Base-by-base conservation (phyloP, 2,329 filamentous ascomycete genomes). In the Talaromyces sp. region DNA sequence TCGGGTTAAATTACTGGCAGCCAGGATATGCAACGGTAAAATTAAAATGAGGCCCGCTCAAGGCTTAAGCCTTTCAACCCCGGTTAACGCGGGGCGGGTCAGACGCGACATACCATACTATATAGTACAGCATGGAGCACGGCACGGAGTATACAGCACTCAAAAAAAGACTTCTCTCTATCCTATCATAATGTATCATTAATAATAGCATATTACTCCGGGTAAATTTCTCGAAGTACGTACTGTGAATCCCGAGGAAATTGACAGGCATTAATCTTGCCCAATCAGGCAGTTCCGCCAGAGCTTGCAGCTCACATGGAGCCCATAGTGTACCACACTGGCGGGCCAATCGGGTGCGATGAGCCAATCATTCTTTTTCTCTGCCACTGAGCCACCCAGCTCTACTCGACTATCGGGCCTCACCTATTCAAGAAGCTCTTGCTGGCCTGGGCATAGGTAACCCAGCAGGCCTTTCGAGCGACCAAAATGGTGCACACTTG, bases 231-330 rank as follows among this genome's bases (percentile, higher is more conserved):
- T n/a, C n/a, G n/a, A n/a, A n/a, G n/a, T n/a, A n/a, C n/a, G n/a
- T n/a, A n/a, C n/a, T n/a, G n/a, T n/a, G n/a, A n/a, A n/a, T n/a
- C n/a, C n/a, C 34, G 5, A 40, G 17, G 10, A 49, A 61, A 49
- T 19, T 51, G 40, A 34, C 34, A 60, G 40, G 3, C 56, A 59
- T 6, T 17, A 38, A 51, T 61, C 31, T 61, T 61, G 25, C 59
- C 59, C 59, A 27, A 25, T 38, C 29, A 38, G 59, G 59, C 59
- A 61, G 45, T 61, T 61, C 59, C 59, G 59, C 6, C n/a, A 47
- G 38, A 43, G 36, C 58, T 60, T 47, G 58, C n/a, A n/a, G n/a
- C n/a, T 61, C 59, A 61, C 59, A 45, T 61, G 59, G n/a, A 29
- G 27, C n/a, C 7, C 29, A 27, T 51, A 51, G 59, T 27, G 59